Conservation (phyloP, 768 basidiomycete genomes). For the Auriscalpium orientale region DNA sequence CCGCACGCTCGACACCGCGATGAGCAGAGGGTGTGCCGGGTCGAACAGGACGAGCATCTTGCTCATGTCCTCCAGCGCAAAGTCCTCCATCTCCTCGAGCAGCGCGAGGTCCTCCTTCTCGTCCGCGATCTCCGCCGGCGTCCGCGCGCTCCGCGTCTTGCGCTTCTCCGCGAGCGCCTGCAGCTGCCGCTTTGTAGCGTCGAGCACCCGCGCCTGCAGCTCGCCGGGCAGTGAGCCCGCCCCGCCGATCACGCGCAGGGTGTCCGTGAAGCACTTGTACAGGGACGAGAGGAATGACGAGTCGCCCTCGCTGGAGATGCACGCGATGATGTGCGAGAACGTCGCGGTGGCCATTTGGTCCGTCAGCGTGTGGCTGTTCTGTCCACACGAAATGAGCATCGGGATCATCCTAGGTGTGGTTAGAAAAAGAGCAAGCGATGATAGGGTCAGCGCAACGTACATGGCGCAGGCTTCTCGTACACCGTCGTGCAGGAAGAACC, state of each 20-base stretch:
- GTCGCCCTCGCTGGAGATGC: constrained; percentile 62
- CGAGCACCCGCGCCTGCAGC: constrained; percentile 46
- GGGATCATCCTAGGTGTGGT: constrained; percentile 53
- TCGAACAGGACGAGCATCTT: constrained; percentile 54
- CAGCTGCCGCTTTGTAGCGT: constrained; percentile 67
- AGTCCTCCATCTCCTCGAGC: constrained; percentile 78
- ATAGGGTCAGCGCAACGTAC: constrained; percentile 33
- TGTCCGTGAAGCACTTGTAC: constrained; percentile 63
- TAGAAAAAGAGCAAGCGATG: not conserved
- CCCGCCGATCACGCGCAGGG: constrained; percentile 51
- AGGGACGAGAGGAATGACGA: constrained; percentile 71
- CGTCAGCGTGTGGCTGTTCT: constrained; percentile 56
- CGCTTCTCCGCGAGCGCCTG: constrained; percentile 62
- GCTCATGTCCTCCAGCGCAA: constrained; percentile 72
- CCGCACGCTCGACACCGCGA: constrained; percentile 65
- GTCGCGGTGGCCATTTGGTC: constrained; percentile 56
- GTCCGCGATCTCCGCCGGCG: constrained; percentile 29
- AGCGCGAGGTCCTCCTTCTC: constrained; percentile 65
- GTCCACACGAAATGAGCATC: constrained; percentile 61
- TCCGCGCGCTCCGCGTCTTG: constrained; percentile 40
- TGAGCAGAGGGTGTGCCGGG: constrained; percentile 50
- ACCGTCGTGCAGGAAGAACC: constrained; percentile 80
- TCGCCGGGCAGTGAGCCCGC: constrained; percentile 44
- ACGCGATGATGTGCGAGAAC: constrained; percentile 53
- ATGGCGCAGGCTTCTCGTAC: constrained; percentile 72